A percentile compares a stretch with the other conserved stretches of the same genome.
phyloP scores from a whole-genome alignment of 305 asterid species.

The Monarda citriodora region DNA sequence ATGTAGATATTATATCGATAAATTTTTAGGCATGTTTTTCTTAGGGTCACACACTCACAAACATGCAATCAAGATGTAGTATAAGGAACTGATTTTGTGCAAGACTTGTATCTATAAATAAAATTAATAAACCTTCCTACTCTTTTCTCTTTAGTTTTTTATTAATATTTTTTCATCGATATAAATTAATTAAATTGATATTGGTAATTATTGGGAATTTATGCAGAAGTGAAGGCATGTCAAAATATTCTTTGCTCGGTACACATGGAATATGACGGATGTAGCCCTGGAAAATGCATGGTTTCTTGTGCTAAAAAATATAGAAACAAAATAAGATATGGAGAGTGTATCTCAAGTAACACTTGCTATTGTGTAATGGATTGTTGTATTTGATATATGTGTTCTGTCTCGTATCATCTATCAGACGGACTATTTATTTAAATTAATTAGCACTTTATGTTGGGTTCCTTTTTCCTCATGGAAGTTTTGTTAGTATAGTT shows the following conservation, averaged over 20 bases:
- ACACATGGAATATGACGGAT: slow-evolving; percentile 10
- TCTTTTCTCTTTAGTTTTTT: background rate
- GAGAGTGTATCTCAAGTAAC: slow-evolving; percentile 11
- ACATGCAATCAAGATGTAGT: no score
- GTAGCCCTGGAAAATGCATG: slow-evolving; percentile 24
- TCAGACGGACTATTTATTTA: no score
- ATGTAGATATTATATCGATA: background rate
- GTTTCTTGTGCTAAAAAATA: slow-evolving; percentile 17
- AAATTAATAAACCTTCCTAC: no score
- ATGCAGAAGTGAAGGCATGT: slow-evolving; percentile 15
- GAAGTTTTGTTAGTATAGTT: no score
- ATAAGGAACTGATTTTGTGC: no score
- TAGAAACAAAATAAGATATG: slow-evolving; percentile 8
- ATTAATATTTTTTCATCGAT: no score
- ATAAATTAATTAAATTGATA: background rate
- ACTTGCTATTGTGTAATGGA: slow-evolving; percentile 20
- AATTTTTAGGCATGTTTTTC: no score
- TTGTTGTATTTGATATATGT: slow-evolving; percentile 17
- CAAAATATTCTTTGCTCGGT: slow-evolving; percentile 16
- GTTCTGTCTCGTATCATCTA: no score
- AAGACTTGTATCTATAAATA: background rate
- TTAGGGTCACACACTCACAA: no score
- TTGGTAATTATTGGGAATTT: background rate
- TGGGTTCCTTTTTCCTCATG: no score
- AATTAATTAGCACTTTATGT: no score